Percentiles rank a stretch among this genome's conserved stretches.
Conservation (phyloP, 163 green algal genomes). For the Scenedesmus sp. region DNA sequence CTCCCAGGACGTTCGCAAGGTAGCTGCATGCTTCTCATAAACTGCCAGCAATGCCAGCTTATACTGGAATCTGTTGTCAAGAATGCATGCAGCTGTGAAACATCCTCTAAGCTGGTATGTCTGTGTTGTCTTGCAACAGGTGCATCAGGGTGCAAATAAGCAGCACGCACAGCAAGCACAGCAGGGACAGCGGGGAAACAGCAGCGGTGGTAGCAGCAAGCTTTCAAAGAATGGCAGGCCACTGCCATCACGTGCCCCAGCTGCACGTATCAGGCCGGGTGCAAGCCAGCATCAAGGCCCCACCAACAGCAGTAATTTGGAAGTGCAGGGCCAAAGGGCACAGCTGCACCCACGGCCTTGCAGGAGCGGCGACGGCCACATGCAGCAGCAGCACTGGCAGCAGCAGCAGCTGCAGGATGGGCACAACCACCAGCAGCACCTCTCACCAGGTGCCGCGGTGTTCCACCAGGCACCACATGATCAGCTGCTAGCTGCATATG, state of each 20-base stretch:
- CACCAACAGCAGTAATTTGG: not conserved
- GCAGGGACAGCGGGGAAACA: not conserved
- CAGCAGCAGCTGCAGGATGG: not conserved
- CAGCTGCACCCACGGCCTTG: slow-evolving; percentile 17
- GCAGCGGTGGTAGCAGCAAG: not conserved
- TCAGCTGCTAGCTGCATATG: slow-evolving; percentile 39
- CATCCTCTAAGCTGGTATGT: not conserved
- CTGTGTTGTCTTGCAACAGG: not conserved
- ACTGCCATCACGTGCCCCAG: not conserved
- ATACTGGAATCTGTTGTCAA: not conserved
- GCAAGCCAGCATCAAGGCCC: not conserved
- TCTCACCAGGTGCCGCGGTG: not conserved
- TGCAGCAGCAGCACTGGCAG: not conserved
- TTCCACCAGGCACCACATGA: slow-evolving; percentile 7
- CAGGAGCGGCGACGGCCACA: not conserved
- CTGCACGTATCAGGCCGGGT: not conserved
- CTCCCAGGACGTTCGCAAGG: too few relatives aligned
- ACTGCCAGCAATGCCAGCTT: too few relatives aligned
- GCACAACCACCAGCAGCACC: not conserved
- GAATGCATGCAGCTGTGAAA: not conserved
- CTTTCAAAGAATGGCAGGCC: not conserved
- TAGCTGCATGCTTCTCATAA: too few relatives aligned
- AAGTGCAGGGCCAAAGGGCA: slow-evolving; percentile 18
- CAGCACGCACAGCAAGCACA: not conserved
- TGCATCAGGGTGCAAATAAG: not conserved